A percentile compares a stretch with the other conserved stretches of the same genome.
Conservation (phyloP, 257 asterid species). For the Verbena officinalis region DNA sequence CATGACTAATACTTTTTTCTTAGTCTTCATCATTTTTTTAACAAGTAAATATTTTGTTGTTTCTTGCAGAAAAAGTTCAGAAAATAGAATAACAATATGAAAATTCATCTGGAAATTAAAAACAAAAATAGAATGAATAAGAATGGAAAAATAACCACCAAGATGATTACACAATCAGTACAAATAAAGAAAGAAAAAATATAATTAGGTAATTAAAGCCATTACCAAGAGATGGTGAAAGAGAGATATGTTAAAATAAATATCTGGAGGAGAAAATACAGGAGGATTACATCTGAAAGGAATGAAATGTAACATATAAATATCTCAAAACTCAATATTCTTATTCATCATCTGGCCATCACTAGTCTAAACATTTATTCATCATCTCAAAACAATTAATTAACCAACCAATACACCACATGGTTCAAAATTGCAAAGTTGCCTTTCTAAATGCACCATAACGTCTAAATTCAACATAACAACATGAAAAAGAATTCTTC, state of each 20-base stretch:
- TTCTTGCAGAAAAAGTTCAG: slow-evolving; percentile 9
- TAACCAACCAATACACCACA: slow-evolving; percentile 21
- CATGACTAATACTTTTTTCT: not conserved
- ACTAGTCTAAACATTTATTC: slow-evolving; percentile 8
- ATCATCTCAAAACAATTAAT: not conserved
- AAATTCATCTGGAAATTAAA: not conserved
- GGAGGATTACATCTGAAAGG: not conserved
- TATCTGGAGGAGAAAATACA: not conserved
- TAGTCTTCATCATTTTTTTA: slow-evolving; percentile 9
- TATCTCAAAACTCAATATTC: slow-evolving; percentile 15
- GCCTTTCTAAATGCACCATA: slow-evolving; percentile 21
- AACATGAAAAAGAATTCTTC: not conserved
- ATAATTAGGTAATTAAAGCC: slow-evolving; percentile 1
- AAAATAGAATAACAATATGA: slow-evolving; percentile 11
- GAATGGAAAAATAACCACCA: not conserved
- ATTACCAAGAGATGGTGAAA: slow-evolving; percentile 14
- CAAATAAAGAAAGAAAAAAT: slow-evolving; percentile 8
- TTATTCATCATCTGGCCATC: slow-evolving; percentile 25
- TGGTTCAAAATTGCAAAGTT: not conserved
- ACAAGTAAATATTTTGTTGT: not conserved
- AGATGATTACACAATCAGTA: slow-evolving; percentile 23
- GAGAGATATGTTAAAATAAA: not conserved
- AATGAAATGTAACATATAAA: not conserved
- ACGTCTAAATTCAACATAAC: slow-evolving; percentile 10
- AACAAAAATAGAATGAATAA: not conserved